Percentiles rank a stretch among this genome's conserved stretches.
Conservation (phyloP, 805 yeast species). For the Yarrowia keelungensis region DNA sequence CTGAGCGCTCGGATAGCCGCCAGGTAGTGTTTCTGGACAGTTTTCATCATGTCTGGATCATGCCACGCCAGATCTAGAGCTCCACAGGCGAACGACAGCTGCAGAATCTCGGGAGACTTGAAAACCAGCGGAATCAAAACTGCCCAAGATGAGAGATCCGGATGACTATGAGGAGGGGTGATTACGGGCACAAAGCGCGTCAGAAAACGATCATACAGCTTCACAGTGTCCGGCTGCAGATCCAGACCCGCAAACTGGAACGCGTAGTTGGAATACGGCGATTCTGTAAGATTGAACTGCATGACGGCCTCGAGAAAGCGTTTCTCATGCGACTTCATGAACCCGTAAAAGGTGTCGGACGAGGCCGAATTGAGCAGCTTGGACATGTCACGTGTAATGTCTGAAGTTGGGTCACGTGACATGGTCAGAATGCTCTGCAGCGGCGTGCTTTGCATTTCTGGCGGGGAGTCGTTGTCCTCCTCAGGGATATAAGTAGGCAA, state of each 20-base stretch:
- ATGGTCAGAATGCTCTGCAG: slow-evolving; percentile 4
- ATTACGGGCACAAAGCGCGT: slow-evolving; percentile 31
- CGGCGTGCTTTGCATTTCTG: background rate
- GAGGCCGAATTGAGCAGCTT: slow-evolving; percentile 23
- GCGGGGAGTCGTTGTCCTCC: background rate
- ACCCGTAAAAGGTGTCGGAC: slow-evolving; percentile 25
- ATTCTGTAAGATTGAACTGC: slow-evolving; percentile 28
- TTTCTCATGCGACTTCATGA: slow-evolving; percentile 17
- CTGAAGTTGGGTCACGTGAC: slow-evolving; percentile 6
- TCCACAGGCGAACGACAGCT: slow-evolving; percentile 36
- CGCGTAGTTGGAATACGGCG: slow-evolving; percentile 29
- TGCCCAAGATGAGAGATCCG: slow-evolving; percentile 32
- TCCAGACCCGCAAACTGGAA: slow-evolving; percentile 29
- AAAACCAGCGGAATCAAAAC: slow-evolving; percentile 32
- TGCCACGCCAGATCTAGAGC: slow-evolving; percentile 27
- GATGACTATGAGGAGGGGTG: slow-evolving; percentile 28
- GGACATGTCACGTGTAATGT: slow-evolving; percentile 7
- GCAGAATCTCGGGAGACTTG: slow-evolving; percentile 31
- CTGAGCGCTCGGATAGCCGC: slow-evolving; percentile 14
- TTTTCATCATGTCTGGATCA: slow-evolving; percentile 28
- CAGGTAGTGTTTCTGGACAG: slow-evolving; percentile 26
- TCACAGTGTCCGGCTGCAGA: slow-evolving; percentile 19
- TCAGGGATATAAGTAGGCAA: too few species aligned
- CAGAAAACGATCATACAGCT: slow-evolving; percentile 21
- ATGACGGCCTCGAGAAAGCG: slow-evolving; percentile 22